A percentile compares a stretch with the other conserved stretches of the same genome.
These are phyloP conservation scores for Kregervanrija delftensis DNA, from an alignment of 805 yeast species.

Conservation along the genomic window DNA sequence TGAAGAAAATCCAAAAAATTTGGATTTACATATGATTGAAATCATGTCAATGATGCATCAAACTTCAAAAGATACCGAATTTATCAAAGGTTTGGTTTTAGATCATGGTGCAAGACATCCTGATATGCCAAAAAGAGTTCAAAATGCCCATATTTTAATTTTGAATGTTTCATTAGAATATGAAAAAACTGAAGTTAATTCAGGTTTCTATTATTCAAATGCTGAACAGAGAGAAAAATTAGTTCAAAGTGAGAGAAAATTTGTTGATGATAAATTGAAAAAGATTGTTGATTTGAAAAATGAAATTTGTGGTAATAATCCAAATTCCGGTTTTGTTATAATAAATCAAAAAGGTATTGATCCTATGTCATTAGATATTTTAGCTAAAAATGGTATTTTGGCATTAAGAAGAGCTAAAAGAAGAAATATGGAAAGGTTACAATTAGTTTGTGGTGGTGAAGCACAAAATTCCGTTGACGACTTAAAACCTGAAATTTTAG, in stretches of 20 bases:
- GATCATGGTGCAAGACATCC: constrained; percentile 99
- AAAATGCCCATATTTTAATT: constrained; percentile 78
- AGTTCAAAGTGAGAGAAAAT: constrained; percentile 87
- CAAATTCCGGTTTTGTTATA: constrained; percentile 77
- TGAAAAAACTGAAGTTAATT: constrained; percentile 96
- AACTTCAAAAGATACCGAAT: constrained; percentile 72
- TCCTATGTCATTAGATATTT: constrained; percentile 92
- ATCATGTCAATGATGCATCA: constrained; percentile 98
- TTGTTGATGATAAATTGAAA: constrained; percentile 87
- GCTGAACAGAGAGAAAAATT: constrained; percentile 96
- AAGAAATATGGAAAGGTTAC: constrained; percentile 98
- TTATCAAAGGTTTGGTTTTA: constrained; percentile 82
- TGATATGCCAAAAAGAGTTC: constrained; percentile 89
- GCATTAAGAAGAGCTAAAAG: constrained; percentile 98
- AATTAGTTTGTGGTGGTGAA: constrained; percentile 92
- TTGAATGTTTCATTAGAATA: constrained; percentile 93
- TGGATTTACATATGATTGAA: constrained; percentile 96
- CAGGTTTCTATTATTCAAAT: constrained; percentile 87
- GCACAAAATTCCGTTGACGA: constrained; percentile 98
- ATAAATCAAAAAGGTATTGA: constrained; percentile 98
- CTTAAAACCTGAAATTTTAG: constrained; percentile 68
- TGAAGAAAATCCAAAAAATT: constrained; percentile 29
- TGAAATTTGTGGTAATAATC: constrained; percentile 74
- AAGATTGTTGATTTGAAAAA: constrained; percentile 91
- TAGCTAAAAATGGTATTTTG: constrained; percentile 87